phyloP scores from a whole-genome alignment of 169 alveolate genomes.

The Babesia ovata region DNA sequence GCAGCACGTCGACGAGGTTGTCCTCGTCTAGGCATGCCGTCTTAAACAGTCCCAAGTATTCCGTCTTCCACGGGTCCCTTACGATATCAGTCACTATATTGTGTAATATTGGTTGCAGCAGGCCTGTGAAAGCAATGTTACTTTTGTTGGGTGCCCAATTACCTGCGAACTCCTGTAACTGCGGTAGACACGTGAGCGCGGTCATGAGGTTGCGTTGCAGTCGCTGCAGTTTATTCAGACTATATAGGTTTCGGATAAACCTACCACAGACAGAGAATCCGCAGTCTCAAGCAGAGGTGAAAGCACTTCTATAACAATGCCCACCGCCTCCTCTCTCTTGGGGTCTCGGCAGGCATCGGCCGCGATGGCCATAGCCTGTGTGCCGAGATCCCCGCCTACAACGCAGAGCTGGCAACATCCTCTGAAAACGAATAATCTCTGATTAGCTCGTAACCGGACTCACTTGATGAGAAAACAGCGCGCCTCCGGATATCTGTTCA shows the following conservation, averaged over 20 bases:
- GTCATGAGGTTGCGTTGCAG: conserved; percentile 44
- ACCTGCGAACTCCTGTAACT: conserved; percentile 36
- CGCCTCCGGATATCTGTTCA: conserved; percentile 46
- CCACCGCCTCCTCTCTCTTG: conserved; percentile 17
- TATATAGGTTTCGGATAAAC: neutral
- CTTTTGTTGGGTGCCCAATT: neutral
- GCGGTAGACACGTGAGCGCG: conserved; percentile 48
- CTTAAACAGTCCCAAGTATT: conserved; percentile 28
- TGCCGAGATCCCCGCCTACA: conserved; percentile 53
- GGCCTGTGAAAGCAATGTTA: neutral
- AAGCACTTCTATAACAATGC: conserved; percentile 32
- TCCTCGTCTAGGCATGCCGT: conserved; percentile 55
- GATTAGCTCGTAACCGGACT: neutral
- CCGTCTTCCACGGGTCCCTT: conserved; percentile 59
- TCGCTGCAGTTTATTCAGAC: conserved; percentile 1
- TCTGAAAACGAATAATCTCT: neutral
- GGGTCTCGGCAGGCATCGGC: conserved; percentile 29
- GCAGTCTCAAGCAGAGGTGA: conserved; percentile 46
- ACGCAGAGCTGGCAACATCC: conserved; percentile 55
- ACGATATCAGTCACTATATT: conserved; percentile 35
- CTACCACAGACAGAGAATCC: conserved; percentile 37
- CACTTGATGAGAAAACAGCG: conserved; percentile 38
- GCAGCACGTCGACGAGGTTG: conserved; percentile 36
- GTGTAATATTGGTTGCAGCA: conserved; percentile 63
- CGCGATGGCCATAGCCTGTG: conserved; percentile 41